These are phyloP conservation scores for Mycena indigotica DNA, from an alignment of 768 basidiomycete genomes.

Conservation along the genomic window DNA sequence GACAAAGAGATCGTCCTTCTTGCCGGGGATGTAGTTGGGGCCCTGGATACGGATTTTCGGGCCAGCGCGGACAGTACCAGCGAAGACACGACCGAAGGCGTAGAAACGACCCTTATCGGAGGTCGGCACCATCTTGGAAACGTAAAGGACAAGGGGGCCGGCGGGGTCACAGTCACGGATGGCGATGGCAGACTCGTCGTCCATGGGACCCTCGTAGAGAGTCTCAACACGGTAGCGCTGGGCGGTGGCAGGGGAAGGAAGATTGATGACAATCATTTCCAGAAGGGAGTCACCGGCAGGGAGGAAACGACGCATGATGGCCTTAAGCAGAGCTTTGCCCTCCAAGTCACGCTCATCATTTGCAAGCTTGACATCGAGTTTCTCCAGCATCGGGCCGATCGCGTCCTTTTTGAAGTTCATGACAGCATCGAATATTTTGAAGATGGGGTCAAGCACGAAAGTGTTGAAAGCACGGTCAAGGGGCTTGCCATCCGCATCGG, in stretches of 20 bases:
- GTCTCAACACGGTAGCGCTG: conserved; percentile 99
- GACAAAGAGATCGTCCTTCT: conserved; percentile 97
- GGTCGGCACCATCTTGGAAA: conserved; percentile 99
- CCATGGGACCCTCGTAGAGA: conserved; percentile 99
- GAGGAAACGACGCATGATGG: conserved; percentile 98
- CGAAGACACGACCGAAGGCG: conserved; percentile 99
- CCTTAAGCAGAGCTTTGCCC: conserved; percentile 94
- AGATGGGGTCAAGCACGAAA: conserved; percentile 99
- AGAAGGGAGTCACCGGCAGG: conserved; percentile 97
- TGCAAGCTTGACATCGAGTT: conserved; percentile 91
- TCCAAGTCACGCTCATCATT: conserved; percentile 91
- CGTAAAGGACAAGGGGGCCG: conserved; percentile 94
- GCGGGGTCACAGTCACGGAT: conserved; percentile 98
- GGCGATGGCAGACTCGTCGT: conserved; percentile 98
- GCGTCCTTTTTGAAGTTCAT: conserved; percentile 99
- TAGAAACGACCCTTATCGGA: conserved; percentile 99
- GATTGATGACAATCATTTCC: conserved; percentile 99
- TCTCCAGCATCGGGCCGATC: conserved; percentile 83
- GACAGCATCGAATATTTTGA: conserved; percentile 95
- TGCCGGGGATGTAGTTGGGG: conserved; percentile 97
- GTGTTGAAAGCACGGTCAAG: conserved; percentile 98
- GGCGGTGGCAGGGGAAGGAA: conserved; percentile 95
- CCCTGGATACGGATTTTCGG: conserved; percentile 99
- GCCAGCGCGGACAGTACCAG: conserved; percentile 94
- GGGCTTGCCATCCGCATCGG: conserved; percentile 79